Evolutionary conservation across 2,329 filamentous ascomycete species (phyloP), one percentile per base, ranked within the genome.

Genomic region (Penicillium occitanis): DNA sequence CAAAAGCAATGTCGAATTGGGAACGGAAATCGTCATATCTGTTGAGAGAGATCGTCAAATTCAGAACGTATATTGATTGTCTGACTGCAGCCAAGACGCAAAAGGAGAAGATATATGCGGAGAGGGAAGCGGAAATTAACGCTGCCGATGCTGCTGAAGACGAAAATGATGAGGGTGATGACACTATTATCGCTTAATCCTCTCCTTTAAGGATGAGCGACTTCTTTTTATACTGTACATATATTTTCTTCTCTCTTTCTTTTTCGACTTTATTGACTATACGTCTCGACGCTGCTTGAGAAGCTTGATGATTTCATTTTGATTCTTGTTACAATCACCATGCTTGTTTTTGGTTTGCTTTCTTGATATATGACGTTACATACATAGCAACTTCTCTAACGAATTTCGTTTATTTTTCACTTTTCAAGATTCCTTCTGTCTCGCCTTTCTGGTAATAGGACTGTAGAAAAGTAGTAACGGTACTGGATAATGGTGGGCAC

Each of bases 21-120:
- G 93, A 99, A 82, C 89, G 91, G 74, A 98, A 98, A 82, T 96
- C 92, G 65, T 90, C 91, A 35, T 97, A 98, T 75, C 81, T 99
- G 48, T 84, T 98, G 13, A 85, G 91, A 42, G 95, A 99, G 81
- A 97, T 96, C 76, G 93, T 98, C 78, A 98, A 98, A 79, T 98
- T 97, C 80, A 85, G 90, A 67, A 98, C 93, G 0, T 99, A 98
- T 74, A 93, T 97, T 71, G 95, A 98, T 76, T 89, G 88, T 40
- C 81, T 99, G 61, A 84, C 88, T 66, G 86, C 87, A 44, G 93
- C 93, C 0, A 87, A 91, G 71, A 80, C 76, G 37, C 84, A 88
- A 64, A 93, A 91, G 75, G 84, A 86, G 55, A 89, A 89, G 74
- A 89, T 97, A 50, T 90, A 92, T 67, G 71, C 73, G 17, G 69